phyloP scores from a whole-genome alignment of 352 stramenopile species.

The Pythium volutum region DNA sequence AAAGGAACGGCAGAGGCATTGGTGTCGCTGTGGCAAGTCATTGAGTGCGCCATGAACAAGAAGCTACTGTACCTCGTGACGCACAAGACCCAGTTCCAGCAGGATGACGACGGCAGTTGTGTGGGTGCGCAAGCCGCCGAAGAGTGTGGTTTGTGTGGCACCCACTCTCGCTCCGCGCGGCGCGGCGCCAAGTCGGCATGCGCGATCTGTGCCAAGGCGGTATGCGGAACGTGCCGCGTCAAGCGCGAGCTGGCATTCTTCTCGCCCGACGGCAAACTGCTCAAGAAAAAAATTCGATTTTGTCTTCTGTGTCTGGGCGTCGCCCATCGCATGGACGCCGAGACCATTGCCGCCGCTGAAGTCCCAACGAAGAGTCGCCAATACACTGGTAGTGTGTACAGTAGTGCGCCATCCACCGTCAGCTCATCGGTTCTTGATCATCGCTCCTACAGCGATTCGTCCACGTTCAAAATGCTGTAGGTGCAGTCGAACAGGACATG shows the following conservation, averaged over 20 bases:
- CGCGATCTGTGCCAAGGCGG: not conserved
- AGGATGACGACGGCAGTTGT: not conserved
- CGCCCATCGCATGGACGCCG: not conserved
- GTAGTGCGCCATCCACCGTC: too few species aligned
- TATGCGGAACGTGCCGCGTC: not conserved
- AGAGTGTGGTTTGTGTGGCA: not conserved
- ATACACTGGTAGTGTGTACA: too few species aligned
- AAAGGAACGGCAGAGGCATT: not conserved
- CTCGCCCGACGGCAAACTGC: not conserved
- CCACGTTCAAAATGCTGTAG: too few species aligned
- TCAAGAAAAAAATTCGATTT: not conserved
- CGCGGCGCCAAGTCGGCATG: not conserved
- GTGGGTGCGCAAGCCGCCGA: not conserved
- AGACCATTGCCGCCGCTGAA: not conserved
- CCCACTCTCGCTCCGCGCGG: not conserved
- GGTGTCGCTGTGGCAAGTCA: not conserved
- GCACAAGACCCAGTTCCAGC: not conserved
- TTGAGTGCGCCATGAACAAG: not conserved
- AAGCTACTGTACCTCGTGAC: not conserved
- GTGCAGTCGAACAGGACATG: too few species aligned
- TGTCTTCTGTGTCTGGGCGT: not conserved
- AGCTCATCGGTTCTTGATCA: too few species aligned
- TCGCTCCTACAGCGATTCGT: too few species aligned
- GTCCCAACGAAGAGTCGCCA: too few species aligned
- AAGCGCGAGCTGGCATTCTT: not conserved